These are phyloP conservation scores for Boletus sp. DNA, from an alignment of 768 basidiomycete species.

Conservation along the genomic window DNA sequence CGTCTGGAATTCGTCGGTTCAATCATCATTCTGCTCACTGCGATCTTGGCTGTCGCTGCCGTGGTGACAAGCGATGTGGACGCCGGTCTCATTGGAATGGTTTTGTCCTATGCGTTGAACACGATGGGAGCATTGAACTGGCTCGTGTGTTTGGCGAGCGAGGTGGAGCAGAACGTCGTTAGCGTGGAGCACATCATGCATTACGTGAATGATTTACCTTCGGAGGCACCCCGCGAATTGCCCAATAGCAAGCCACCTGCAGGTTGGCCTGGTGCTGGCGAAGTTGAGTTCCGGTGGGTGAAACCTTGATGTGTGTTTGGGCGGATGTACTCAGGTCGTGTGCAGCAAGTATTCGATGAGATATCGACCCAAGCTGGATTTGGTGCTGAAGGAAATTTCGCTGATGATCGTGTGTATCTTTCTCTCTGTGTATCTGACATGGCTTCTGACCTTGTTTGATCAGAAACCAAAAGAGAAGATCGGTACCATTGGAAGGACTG, in stretches of 20 bases:
- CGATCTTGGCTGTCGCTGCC: slow-evolving; percentile 62
- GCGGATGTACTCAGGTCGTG: background rate
- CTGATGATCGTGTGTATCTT: slow-evolving; percentile 56
- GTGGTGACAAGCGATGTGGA: slow-evolving; percentile 78
- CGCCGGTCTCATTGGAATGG: slow-evolving; percentile 84
- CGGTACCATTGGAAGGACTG: slow-evolving; percentile 87
- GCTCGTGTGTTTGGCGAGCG: slow-evolving; percentile 79
- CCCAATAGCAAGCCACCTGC: slow-evolving; percentile 51
- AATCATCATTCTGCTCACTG: slow-evolving; percentile 73
- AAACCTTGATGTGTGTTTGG: background rate
- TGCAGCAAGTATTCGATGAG: slow-evolving; percentile 66
- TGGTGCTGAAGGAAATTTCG: slow-evolving; percentile 74
- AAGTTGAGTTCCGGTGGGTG: slow-evolving; percentile 71
- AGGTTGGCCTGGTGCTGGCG: slow-evolving; percentile 73
- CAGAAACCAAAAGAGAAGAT: slow-evolving; percentile 80
- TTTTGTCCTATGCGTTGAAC: slow-evolving; percentile 81
- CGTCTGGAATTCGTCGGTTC: slow-evolving; percentile 84
- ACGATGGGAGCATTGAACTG: slow-evolving; percentile 81
- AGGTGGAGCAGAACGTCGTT: slow-evolving; percentile 89
- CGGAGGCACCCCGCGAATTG: slow-evolving; percentile 75
- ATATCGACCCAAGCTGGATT: slow-evolving; percentile 78
- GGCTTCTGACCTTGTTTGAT: slow-evolving; percentile 5
- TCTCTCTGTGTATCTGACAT: background rate
- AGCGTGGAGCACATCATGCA: slow-evolving; percentile 86
- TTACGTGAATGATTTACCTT: slow-evolving; percentile 62